Conservation (phyloP, 2,329 filamentous ascomycete species). For the Calonectria pseudoturangicola region DNA sequence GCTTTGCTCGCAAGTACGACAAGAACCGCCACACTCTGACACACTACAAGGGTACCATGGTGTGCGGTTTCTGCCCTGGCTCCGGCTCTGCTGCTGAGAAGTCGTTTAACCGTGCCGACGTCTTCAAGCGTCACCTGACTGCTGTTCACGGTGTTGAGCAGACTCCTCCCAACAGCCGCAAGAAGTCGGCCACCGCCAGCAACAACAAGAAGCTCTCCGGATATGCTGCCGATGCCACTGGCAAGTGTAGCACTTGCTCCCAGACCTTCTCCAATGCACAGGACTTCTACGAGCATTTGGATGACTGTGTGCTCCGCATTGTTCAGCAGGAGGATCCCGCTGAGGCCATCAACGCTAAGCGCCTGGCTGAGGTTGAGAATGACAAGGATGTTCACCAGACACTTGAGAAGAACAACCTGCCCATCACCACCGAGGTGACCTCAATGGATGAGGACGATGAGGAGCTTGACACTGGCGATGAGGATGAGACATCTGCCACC, state of each 20-base stretch:
- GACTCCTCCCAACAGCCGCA: conserved; percentile 92
- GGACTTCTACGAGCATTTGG: conserved; percentile 98
- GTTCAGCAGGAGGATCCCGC: conserved; percentile 83
- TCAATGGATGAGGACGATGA: conserved; percentile 72
- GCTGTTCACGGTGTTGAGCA: conserved; percentile 95
- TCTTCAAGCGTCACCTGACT: conserved; percentile 95
- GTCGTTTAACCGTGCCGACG: conserved; percentile 95
- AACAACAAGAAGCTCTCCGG: conserved; percentile 79
- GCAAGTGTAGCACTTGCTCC: conserved; percentile 96
- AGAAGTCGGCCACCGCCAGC: conserved; percentile 72
- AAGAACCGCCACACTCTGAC: conserved; percentile 96
- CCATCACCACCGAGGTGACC: conserved; percentile 64
- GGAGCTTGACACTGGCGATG: conserved; percentile 71
- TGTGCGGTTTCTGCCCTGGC: conserved; percentile 94
- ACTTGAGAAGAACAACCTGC: conserved; percentile 78
- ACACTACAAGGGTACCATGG: conserved; percentile 98
- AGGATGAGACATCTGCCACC: conserved; percentile 67
- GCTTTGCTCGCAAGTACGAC: conserved; percentile 96
- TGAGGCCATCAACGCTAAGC: conserved; percentile 80
- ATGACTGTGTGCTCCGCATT: conserved; percentile 82
- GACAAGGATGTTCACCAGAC: conserved; percentile 78
- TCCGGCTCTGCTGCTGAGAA: conserved; percentile 93
- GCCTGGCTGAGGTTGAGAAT: conserved; percentile 79
- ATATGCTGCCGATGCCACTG: conserved; percentile 86
- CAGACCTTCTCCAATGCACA: conserved; percentile 93